Base-by-base conservation (phyloP, 768 basidiomycete genomes). In the Rossbeevera mucosa region DNA sequence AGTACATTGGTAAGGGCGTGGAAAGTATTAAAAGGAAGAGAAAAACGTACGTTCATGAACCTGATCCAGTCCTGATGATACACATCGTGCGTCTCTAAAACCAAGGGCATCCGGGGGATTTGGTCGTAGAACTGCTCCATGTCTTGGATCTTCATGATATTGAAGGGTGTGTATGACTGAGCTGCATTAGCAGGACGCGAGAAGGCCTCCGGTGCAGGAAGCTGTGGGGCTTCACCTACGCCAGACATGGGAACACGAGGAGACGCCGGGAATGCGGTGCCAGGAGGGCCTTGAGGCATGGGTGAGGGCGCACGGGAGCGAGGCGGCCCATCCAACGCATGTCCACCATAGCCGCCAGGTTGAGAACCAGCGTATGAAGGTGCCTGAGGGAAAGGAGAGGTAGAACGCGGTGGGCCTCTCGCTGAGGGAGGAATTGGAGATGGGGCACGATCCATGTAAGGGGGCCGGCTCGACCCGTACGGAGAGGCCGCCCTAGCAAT, bases 61-160 rank as follows among this genome's bases (percentile, higher is more conserved):
- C 90, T 75, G 55, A 77, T 80, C 90, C 90, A 93, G 61, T 93
- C 90, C 50, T 85, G 82, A 54, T 79, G 76, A 55, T 81, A 81
- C 9, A 91, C 82, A 60, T 93, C 90, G 61, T 91, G 90, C 18
- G 86, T 76, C 30, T 80, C 75, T 21, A 92, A 78, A 11, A 86
- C 80, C 6, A 75, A 56, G 7, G 90, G 90, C 82, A 92, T 85
- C 59, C 81, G 78, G 12, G 88, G 86, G 36, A 83, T 73, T 14
- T 75, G 74, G 38, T 83, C 80, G 42, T 81, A 76, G 59, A 91
- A 79, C 22, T 82, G 81, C 30, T 91, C 85, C 86, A 92, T 85
- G 36, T 88, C 82, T 60, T 84, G 79, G 45, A 91, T 74, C 68
- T 82, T 87, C 73, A 83, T 82, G 4, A 77, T 70, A 13, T 81